Evolutionary conservation across 139 green algal genomes (phyloP), one percentile per base, ranked within the genome.

Genomic region (Eudorina sp.): DNA sequence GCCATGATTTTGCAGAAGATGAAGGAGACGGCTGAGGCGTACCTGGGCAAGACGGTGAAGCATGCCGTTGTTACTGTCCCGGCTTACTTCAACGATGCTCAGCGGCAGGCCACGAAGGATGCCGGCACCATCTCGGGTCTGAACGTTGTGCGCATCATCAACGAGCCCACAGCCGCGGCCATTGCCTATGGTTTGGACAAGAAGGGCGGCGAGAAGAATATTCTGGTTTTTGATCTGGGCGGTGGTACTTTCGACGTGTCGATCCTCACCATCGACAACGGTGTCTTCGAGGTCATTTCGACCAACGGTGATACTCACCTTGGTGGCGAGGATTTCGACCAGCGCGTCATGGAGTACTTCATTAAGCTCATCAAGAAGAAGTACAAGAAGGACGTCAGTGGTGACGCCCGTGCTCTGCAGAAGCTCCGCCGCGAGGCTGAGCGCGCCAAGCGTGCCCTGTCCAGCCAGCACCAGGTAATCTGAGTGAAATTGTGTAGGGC

Each of bases 291-390:
- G 97, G 95, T 97, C 21, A 91, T 99, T 41, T 97, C 97, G 41
- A 99, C 97, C 53, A 96, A 94, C 55, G 97, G 98, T 46, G 98
- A 99, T 93, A 99, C 98, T 38, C 97, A 99, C 88, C 90, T 99
- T 90, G 98, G 98, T 66, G 93, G 92, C 55, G 98, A 99, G 95
- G 98, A 99, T 94, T 99, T 99, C 93, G 98, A 99, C 94, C 96
- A 99, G 91, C 93, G 96, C 53, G 93, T 99, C 1, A 99, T 99
- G 96, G 94, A 99, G 92, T 99, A 99, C 95, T 99, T 99, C 93
- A 98, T 99, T 92, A 99, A 99, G 95, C 94, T 99, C 23, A 98
- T 99, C 93, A 99, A 99, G 94, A 95, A 97, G 74, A 99, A 99
- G 95, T 97, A 97, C 94, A 94, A 95, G 89, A 97, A 97, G 91